These are phyloP conservation scores for Saccharomyces kudriavzevii DNA, from an alignment of 805 yeast genomes.

Conservation along the genomic window DNA sequence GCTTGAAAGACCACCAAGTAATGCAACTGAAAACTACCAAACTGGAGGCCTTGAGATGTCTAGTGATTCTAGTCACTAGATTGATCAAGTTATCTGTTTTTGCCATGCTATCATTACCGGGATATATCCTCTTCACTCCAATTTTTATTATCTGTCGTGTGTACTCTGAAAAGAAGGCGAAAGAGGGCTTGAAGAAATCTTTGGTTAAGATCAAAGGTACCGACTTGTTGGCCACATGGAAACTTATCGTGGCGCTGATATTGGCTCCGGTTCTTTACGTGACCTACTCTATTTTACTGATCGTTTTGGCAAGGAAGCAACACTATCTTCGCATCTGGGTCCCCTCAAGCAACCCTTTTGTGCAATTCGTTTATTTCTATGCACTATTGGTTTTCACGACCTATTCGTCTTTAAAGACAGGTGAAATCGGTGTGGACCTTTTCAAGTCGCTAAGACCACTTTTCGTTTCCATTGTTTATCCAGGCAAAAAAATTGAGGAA, in stretches of 20 bases:
- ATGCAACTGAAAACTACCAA: constrained; percentile 37
- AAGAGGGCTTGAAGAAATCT: constrained; percentile 78
- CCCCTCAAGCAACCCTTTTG: constrained; percentile 16
- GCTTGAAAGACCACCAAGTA: constrained; percentile 67
- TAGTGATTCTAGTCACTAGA: constrained; percentile 46
- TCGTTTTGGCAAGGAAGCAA: constrained; percentile 31
- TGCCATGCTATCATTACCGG: constrained; percentile 67
- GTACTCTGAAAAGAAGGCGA: constrained; percentile 65
- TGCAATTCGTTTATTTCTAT: constrained; percentile 40
- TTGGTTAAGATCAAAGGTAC: constrained; percentile 82
- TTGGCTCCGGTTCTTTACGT: constrained; percentile 79
- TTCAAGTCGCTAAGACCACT: constrained; percentile 75
- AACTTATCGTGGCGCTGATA: constrained; percentile 73
- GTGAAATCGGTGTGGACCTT: constrained; percentile 85
- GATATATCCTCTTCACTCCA: constrained; percentile 75
- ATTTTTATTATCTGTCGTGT: constrained; percentile 66
- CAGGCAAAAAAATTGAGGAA: constrained; percentile 37
- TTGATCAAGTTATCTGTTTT: constrained; percentile 44
- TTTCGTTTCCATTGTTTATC: constrained; percentile 35
- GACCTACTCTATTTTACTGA: constrained; percentile 49
- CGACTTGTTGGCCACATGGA: constrained; percentile 95
- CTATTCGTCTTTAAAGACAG: constrained; percentile 77
- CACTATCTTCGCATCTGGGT: constrained; percentile 30
- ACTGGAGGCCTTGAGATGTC: constrained; percentile 37
- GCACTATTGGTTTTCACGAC: constrained; percentile 64